phyloP scores from a whole-genome alignment of 176 grass and related monocot genomes.

The Rhipidocladum racemiflorum region DNA sequence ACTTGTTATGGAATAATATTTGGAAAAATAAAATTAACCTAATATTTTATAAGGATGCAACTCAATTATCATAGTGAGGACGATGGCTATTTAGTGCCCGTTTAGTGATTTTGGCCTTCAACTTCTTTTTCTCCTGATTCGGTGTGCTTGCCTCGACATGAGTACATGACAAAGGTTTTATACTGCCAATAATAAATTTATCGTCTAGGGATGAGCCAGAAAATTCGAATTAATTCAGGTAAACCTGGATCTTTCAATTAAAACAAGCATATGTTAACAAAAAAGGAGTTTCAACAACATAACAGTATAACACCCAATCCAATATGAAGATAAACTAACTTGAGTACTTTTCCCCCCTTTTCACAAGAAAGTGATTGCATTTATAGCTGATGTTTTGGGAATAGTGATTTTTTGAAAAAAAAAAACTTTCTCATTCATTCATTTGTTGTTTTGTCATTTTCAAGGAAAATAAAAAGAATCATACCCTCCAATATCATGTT shows the following conservation, averaged over 20 bases:
- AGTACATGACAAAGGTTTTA: neutral
- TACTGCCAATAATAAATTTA: neutral
- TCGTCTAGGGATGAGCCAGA: neutral
- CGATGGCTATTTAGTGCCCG: neutral
- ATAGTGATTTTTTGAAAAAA: neutral
- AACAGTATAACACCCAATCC: neutral
- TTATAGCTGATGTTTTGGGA: neutral
- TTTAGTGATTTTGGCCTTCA: slow-evolving; percentile 2
- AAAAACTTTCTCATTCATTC: neutral
- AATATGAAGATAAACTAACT: neutral
- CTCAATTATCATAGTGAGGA: neutral
- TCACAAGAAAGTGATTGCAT: neutral
- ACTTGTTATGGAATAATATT: neutral
- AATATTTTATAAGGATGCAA: neutral
- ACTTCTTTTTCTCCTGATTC: neutral
- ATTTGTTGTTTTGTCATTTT: neutral
- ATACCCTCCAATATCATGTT: neutral
- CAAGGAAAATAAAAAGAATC: too few relatives aligned
- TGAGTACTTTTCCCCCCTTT: neutral
- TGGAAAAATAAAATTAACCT: neutral
- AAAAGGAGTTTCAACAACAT: neutral
- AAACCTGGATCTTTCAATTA: neutral
- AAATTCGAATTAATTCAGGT: neutral
- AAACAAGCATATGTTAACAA: neutral
- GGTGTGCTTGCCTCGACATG: neutral